phyloP scores from a whole-genome alignment of 768 basidiomycete species.

The Amanita thiersii region DNA sequence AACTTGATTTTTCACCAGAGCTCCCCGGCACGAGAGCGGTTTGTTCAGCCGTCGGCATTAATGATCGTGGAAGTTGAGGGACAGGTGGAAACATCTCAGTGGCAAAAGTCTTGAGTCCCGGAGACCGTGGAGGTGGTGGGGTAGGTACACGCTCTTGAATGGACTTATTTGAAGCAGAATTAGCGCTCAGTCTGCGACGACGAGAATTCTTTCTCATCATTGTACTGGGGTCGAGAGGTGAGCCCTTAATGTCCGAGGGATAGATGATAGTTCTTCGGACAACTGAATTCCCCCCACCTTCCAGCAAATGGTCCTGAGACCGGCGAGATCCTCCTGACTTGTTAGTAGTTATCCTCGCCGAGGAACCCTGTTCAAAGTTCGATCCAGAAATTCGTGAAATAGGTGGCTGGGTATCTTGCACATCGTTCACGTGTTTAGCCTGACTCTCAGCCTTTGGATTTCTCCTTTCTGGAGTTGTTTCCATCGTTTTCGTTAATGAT shows the following conservation, averaged over 20 bases:
- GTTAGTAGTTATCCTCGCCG: no score
- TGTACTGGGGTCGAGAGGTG: constrained; percentile 48
- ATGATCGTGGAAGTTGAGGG: constrained; percentile 50
- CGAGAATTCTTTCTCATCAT: constrained; percentile 49
- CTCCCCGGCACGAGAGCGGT: constrained; percentile 16
- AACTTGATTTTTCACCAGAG: constrained; percentile 56
- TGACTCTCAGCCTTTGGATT: no score
- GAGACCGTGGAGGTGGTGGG: constrained; percentile 69
- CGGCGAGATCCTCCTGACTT: constrained; percentile 31
- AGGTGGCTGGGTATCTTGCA: constrained; percentile 1
- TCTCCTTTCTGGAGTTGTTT: constrained; percentile 9
- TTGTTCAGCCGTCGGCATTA: constrained; percentile 16
- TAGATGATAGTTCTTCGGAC: constrained; percentile 77
- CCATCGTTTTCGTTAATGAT: constrained; percentile 46
- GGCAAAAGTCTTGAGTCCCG: constrained; percentile 52
- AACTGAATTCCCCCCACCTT: constrained; percentile 36
- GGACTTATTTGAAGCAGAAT: constrained; percentile 59
- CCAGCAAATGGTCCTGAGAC: constrained; percentile 29
- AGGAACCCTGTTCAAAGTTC: no score
- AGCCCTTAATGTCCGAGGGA: constrained; percentile 56
- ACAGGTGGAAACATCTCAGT: constrained; percentile 61
- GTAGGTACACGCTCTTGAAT: constrained; percentile 79
- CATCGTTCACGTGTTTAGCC: neutral
- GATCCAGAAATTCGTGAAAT: no score
- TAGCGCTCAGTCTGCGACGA: constrained; percentile 54